These are phyloP conservation scores for Saturnispora hagleri DNA, from an alignment of 805 yeast species.

Conservation along the genomic window DNA sequence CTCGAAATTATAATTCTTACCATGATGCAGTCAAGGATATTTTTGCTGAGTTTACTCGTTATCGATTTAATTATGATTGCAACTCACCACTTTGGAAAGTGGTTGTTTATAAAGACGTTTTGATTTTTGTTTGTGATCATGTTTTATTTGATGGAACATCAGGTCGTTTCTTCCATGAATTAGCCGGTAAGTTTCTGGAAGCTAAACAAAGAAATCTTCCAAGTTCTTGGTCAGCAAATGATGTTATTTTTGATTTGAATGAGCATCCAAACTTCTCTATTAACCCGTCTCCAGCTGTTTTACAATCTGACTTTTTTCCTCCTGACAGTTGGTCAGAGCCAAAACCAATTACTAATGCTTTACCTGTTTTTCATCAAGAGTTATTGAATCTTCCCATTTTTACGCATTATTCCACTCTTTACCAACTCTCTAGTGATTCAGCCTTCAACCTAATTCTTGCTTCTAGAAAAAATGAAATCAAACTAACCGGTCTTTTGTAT, in stretches of 20 bases:
- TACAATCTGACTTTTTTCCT: neutral
- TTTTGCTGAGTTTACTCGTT: neutral
- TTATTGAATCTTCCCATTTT: slow-evolving; percentile 2
- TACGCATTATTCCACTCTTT: slow-evolving; percentile 1
- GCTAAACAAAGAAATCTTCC: neutral
- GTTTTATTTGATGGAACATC: slow-evolving; percentile 11
- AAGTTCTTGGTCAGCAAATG: neutral
- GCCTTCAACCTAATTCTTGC: neutral
- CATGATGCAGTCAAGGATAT: neutral
- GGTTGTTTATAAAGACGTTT: neutral
- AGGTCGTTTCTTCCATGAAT: slow-evolving; percentile 8
- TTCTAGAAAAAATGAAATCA: slow-evolving; percentile 1
- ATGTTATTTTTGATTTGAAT: slow-evolving; percentile 2
- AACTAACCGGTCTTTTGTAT: slow-evolving; percentile 9
- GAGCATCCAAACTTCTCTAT: neutral
- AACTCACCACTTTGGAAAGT: slow-evolving; percentile 9
- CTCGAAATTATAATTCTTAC: neutral
- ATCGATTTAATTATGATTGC: neutral
- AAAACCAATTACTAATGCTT: neutral
- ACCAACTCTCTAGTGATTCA: neutral
- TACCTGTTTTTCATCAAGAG: neutral
- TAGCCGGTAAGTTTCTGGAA: neutral
- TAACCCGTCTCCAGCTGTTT: slow-evolving; percentile 2
- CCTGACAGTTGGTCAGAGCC: neutral
- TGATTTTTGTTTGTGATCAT: slow-evolving; percentile 11